Base-by-base conservation (phyloP, 2,329 filamentous ascomycete species). In the Gnomoniopsis sp. region DNA sequence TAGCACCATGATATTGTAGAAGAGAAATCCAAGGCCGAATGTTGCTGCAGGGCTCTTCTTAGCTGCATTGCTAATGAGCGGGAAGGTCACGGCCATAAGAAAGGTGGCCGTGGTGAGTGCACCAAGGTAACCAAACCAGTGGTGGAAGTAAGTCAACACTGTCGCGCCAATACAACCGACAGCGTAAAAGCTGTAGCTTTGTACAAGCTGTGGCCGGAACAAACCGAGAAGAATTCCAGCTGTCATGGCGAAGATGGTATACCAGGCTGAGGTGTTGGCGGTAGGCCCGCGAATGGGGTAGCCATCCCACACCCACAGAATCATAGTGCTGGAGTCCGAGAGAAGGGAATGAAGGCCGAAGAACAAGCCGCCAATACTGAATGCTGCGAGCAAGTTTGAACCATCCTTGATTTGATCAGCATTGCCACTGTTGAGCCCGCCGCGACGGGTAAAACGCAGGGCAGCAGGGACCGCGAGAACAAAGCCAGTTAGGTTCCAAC, bases 311-410 rank as follows among this genome's bases (percentile, higher is more conserved):
- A 91, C 91, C 95, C 95, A 99, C 17, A 93, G 82, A 59, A 98
- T 97, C 92, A 99, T 98, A 55, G 95, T 99, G 77, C 95, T 98
- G 0, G 93, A 96, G 71, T 99, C 95, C 0, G 95, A 97, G 12
- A 99, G 82, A 11, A 99, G 79, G 1, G 93, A 97, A 71, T 98
- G 95, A 69, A 98, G 81, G 6, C 84, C 90, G 68, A 99, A 99
- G 69, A 97, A 82, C 8, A 97, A 74, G 33, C 92, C 93, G 23
- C 85, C 92, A 57, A 98, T 74, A 60, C 95, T 91, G 51, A 95
- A 74, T 11, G 87, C 89, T 33, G 91, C 86, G 47, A 96, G 78
- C 7, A 88, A 65, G 0, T 87, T 81, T 17, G 90, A 93, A 1
- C 89, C 87, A 59, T 79, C 85, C 58, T 85, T 71, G 33, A 69